These are phyloP conservation scores for Moesziomyces sp. DNA, from an alignment of 1,284 basidiomycete species.

Conservation along the genomic window DNA sequence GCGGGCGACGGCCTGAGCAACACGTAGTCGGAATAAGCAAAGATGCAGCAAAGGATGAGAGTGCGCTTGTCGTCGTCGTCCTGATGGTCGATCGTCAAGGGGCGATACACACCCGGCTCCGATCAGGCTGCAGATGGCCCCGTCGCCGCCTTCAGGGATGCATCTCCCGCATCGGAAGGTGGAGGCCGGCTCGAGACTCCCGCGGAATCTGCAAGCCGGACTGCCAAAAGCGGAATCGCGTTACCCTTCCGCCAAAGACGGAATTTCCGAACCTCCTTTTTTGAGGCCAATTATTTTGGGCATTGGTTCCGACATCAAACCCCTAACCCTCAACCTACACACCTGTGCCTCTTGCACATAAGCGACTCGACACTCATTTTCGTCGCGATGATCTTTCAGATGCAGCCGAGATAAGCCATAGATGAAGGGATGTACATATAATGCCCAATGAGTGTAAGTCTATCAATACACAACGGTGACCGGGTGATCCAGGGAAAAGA, in stretches of 20 bases:
- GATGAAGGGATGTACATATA: background rate
- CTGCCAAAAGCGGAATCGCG: background rate
- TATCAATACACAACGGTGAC: background rate
- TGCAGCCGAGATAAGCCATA: too few relatives aligned
- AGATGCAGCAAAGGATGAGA: background rate
- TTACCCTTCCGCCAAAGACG: too few relatives aligned
- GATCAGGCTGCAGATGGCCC: too few relatives aligned
- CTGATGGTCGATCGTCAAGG: background rate
- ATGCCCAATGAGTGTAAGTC: background rate
- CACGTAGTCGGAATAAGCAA: too few relatives aligned
- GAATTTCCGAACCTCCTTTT: background rate
- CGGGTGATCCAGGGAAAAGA: background rate
- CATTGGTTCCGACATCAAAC: too few relatives aligned
- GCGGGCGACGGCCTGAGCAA: background rate
- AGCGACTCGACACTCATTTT: too few relatives aligned
- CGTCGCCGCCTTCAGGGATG: too few relatives aligned
- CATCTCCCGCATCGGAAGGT: background rate
- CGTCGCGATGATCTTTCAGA: too few relatives aligned
- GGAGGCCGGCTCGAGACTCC: background rate
- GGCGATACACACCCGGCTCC: background rate
- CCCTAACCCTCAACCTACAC: background rate
- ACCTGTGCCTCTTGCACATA: too few relatives aligned
- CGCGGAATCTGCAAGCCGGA: background rate
- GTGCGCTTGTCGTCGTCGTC: background rate
- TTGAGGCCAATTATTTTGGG: background rate